phyloP scores from a whole-genome alignment of 371 early-diverging fungal species.

The Mortierella sp. region DNA sequence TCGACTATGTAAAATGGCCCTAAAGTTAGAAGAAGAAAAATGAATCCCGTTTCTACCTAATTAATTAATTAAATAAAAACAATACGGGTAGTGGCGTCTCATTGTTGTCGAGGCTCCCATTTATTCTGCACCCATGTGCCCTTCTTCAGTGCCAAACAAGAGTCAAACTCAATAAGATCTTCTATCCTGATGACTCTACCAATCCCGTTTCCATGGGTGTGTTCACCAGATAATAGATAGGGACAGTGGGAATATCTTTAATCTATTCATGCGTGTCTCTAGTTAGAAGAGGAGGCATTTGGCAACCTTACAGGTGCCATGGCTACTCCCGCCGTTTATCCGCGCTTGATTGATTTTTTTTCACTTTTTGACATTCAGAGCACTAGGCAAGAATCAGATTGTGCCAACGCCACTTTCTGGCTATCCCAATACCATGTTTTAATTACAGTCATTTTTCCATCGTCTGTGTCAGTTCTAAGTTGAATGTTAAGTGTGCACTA shows the following conservation, averaged over 20 bases:
- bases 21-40: slow-evolving; percentile 59
- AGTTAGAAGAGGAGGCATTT: slow-evolving; percentile 81
- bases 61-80: slow-evolving; percentile 58
- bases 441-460: slow-evolving; percentile 82
- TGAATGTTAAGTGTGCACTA: slow-evolving; percentile 65
- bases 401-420: slow-evolving; percentile 74
- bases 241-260: slow-evolving; percentile 81
- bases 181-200: slow-evolving; percentile 74
- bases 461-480: slow-evolving; percentile 74
- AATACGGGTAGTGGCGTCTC: slow-evolving; percentile 72
- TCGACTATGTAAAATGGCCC: slow-evolving; percentile 50
- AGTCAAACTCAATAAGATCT: slow-evolving; percentile 50
- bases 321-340: slow-evolving; percentile 82
- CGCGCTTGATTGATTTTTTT: slow-evolving; percentile 77
- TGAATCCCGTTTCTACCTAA: slow-evolving; percentile 53
- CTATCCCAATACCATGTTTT: slow-evolving; percentile 82
- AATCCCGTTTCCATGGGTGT: slow-evolving; percentile 75
- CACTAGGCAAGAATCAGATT: slow-evolving; percentile 82
- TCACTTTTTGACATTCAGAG: slow-evolving; percentile 77
- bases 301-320: slow-evolving; percentile 80
- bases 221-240: slow-evolving; percentile 73
- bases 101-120: slow-evolving; percentile 68
- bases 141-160: slow-evolving; percentile 65
- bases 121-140: slow-evolving; percentile 71
- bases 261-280: slow-evolving; percentile 82